Base-by-base conservation (phyloP, 2,329 filamentous ascomycete genomes). In the Zymoseptoria passerinii region DNA sequence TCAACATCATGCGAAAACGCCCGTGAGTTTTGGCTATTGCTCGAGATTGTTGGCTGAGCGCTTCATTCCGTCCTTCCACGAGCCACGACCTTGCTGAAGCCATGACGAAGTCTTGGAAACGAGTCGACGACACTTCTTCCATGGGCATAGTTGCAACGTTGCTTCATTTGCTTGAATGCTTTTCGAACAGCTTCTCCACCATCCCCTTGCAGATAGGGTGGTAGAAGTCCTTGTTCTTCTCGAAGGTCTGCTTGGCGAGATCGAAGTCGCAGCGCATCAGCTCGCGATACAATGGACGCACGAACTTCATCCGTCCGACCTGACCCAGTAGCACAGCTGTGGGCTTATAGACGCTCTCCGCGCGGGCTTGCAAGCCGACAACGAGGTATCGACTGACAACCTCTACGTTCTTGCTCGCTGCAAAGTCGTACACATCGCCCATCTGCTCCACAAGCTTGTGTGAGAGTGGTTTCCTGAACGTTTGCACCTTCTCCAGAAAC, bases 221-320 rank as follows among this genome's bases (percentile, higher is more conserved):
- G 72, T 97, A 99, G 71, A 97, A 97, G 62, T 91, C 86, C 74
- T 82, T 88, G 72, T 96, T 87, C 81, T 87, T 88, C 75, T 88
- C 83, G 75, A 96, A 96, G 0, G 92, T 95, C 71, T 84, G 78
- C 55, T 92, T 74, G 0, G 94, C 92, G 68, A 95, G 74, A 27
- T 84, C 77, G 52, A 83, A 79, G 75, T 96, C 87, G 48, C 89
- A 83, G 72, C 85, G 84, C 68, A 87, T 86, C 65, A 99, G 76
- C 53, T 83, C 81, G 61, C 87, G 82, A 76, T 87, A 96, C 69
- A 97, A 75, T 20, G 92, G 90, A 52, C 92, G 81, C 59, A 97
- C 92, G 74, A 92, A 97, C 81, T 97, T 97, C 94, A 99, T 97
- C 58, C 94, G 80, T 10, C 94, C 94, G 23, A 96, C 91, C 55